These are phyloP conservation scores for Amesomyces nigricolor DNA, from an alignment of 2,329 filamentous ascomycete species.

Conservation along the genomic window DNA sequence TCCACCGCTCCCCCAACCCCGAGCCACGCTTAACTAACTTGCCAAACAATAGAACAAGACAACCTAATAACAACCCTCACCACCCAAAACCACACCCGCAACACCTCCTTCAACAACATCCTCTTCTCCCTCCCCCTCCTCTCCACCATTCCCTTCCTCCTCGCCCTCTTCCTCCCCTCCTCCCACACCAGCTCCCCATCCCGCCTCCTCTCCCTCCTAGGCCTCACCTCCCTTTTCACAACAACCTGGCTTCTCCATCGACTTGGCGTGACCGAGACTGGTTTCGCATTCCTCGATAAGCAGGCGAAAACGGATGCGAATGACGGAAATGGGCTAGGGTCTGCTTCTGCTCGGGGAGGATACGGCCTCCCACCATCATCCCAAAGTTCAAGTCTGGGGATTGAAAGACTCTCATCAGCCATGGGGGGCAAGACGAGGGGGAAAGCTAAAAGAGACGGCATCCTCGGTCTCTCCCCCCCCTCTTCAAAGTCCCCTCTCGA, in stretches of 20 bases:
- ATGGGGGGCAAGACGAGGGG: background rate
- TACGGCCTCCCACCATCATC: conserved; percentile 14
- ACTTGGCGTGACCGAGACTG: conserved; percentile 50
- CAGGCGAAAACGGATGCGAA: too few relatives aligned
- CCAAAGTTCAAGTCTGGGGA: too few relatives aligned
- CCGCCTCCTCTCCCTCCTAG: conserved; percentile 51
- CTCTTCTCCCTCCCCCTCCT: conserved; percentile 58
- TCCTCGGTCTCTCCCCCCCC: too few relatives aligned
- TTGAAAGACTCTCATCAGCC: too few relatives aligned
- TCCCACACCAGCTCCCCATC: conserved; percentile 45
- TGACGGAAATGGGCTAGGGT: too few relatives aligned
- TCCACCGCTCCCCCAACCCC: background rate
- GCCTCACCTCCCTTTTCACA: conserved; percentile 56
- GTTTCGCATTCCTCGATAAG: conserved; percentile 45
- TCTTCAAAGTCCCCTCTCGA: conserved; percentile 41
- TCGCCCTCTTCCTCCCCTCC: conserved; percentile 38
- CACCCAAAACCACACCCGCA: conserved; percentile 50
- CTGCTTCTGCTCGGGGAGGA: too few relatives aligned
- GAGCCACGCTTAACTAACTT: too few relatives aligned
- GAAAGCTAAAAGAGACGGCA: background rate
- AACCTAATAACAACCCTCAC: conserved; percentile 52
- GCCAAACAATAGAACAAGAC: conserved; percentile 65
- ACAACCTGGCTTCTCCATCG: conserved; percentile 57
- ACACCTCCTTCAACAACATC: conserved; percentile 51
- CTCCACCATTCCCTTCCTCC: conserved; percentile 50